A percentile compares a stretch with the other conserved stretches of the same genome.
These are phyloP conservation scores for Rusavskia elegans DNA, from an alignment of 495 filamentous ascomycete genomes.

Conservation along the genomic window DNA sequence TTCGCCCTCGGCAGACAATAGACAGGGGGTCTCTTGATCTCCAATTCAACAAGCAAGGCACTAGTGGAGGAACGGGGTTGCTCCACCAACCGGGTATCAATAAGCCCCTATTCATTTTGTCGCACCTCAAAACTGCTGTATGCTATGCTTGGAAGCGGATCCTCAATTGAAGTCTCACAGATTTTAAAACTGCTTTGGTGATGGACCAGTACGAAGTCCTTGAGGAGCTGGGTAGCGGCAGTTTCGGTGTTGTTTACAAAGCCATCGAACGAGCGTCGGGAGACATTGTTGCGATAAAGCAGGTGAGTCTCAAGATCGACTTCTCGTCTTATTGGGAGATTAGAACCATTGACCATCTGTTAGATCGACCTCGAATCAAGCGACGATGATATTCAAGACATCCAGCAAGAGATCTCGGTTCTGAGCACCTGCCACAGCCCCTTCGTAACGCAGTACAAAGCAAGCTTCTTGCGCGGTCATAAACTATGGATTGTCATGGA, in stretches of 20 bases:
- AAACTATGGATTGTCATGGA: constrained; percentile 99
- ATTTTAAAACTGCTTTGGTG: constrained; percentile 38
- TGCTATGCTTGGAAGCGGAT: too few species aligned
- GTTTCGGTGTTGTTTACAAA: constrained; percentile 95
- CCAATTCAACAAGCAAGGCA: too few species aligned
- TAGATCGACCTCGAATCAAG: constrained; percentile 97
- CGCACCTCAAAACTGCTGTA: too few species aligned
- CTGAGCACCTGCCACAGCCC: constrained; percentile 85
- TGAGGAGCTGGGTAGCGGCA: constrained; percentile 87
- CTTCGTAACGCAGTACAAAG: constrained; percentile 91
- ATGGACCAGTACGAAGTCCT: constrained; percentile 73
- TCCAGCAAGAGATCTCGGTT: constrained; percentile 93
- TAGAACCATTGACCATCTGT: neutral
- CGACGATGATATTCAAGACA: constrained; percentile 95
- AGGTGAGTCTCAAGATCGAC: constrained; percentile 35
- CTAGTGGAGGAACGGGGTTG: too few species aligned
- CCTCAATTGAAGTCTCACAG: too few species aligned
- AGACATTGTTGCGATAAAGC: constrained; percentile 83
- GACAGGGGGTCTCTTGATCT: too few species aligned
- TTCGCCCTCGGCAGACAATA: too few species aligned
- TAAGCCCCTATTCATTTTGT: too few species aligned
- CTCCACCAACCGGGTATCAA: too few species aligned
- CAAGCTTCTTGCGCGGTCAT: constrained; percentile 81
- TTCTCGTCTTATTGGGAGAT: constrained; percentile 3
- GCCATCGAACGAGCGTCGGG: constrained; percentile 73